Evolutionary conservation across 805 yeast species (phyloP).

Genomic region (Candida pseudoglaebosa): DNA sequence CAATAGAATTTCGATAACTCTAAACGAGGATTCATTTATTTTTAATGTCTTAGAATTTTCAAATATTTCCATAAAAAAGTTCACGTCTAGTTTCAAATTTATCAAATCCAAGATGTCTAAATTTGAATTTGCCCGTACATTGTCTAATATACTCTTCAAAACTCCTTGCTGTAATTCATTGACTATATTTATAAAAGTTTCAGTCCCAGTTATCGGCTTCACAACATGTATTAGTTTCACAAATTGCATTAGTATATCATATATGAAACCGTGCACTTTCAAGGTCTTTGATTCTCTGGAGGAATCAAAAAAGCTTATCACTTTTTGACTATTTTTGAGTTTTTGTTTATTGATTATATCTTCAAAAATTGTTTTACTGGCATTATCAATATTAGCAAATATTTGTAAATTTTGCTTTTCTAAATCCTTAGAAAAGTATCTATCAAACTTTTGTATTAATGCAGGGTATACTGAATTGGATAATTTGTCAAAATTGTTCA

Average conservation of each 20-base stretch:
- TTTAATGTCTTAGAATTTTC: conserved; percentile 30
- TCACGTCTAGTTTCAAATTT: conserved; percentile 33
- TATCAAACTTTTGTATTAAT: conserved; percentile 30
- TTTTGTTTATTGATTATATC: conserved; percentile 38
- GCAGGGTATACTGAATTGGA: conserved; percentile 28
- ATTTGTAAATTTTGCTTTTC: conserved; percentile 35
- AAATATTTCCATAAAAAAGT: conserved; percentile 37
- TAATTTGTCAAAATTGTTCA: conserved; percentile 40
- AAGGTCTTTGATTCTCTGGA: conserved; percentile 8
- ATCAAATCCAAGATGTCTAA: conserved; percentile 15
- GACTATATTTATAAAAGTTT: conserved; percentile 31
- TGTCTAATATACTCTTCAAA: conserved; percentile 29
- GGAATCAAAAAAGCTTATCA: conserved; percentile 21
- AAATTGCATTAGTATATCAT: conserved; percentile 36
- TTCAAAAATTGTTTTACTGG: conserved; percentile 34
- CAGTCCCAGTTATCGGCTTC: conserved; percentile 37
- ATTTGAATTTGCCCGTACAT: conserved; percentile 19
- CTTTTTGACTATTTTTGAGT: conserved; percentile 25
- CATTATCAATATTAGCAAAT: conserved; percentile 40
- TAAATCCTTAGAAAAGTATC: conserved; percentile 31
- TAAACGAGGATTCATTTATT: conserved; percentile 32
- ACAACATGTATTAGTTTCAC: conserved; percentile 36
- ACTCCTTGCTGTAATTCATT: conserved; percentile 36
- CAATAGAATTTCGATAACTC: conserved; percentile 28
- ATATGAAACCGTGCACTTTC: conserved; percentile 36